phyloP scores from a whole-genome alignment of 1,284 basidiomycete genomes.

The Trichosporon faecale region DNA sequence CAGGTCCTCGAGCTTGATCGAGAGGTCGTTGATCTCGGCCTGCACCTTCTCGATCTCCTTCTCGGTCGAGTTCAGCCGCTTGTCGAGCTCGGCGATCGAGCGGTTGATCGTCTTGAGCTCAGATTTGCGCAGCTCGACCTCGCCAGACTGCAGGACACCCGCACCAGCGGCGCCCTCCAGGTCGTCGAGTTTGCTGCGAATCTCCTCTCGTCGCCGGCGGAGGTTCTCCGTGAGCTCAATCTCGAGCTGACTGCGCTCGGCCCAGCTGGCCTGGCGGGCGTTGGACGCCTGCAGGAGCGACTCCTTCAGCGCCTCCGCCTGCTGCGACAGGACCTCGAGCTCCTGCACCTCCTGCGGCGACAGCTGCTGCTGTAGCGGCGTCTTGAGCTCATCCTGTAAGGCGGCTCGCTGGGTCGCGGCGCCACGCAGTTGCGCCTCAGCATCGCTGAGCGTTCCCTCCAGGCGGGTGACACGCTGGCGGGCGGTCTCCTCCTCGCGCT shows the following conservation, averaged over 20 bases:
- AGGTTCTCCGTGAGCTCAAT: conserved; percentile 92
- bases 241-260: conserved; percentile 74
- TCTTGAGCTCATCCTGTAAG: conserved; percentile 69
- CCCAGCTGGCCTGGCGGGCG: conserved; percentile 63
- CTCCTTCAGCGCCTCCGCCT: conserved; percentile 71
- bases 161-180: conserved; percentile 63
- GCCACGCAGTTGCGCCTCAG: conserved; percentile 63
- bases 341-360: conserved; percentile 67
- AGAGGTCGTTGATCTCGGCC: conserved; percentile 64
- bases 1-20: conserved; percentile 67
- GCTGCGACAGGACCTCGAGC: conserved; percentile 69
- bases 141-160: conserved; percentile 57
- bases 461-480: conserved; percentile 63
- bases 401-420: conserved; percentile 57
- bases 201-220: conserved; percentile 70
- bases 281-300: conserved; percentile 67
- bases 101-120: conserved; percentile 67
- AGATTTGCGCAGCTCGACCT: conserved; percentile 64
- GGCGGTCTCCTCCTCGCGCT: conserved; percentile 69
- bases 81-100: conserved; percentile 61
- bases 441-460: conserved; percentile 66
- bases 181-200: conserved; percentile 73
- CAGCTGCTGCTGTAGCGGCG: conserved; percentile 71
- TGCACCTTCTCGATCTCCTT: conserved; percentile 61
- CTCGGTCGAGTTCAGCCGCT: conserved; percentile 41